phyloP scores from a whole-genome alignment of 1,284 basidiomycete genomes.

The Somion occarium region DNA sequence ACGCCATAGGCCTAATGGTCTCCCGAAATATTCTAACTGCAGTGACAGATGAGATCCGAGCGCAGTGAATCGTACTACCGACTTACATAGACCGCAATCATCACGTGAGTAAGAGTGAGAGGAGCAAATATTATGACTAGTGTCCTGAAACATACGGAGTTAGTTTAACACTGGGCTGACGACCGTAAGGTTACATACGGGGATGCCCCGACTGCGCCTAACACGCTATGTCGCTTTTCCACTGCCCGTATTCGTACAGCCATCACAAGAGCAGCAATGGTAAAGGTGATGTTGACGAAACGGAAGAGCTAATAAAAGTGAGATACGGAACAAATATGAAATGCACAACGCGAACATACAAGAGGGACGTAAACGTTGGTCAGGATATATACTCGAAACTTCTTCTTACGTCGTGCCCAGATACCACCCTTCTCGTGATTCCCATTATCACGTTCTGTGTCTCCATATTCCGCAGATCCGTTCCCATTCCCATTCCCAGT shows the following conservation, averaged over 20 bases:
- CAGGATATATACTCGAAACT: conserved; percentile 60
- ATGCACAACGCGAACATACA: conserved; percentile 37
- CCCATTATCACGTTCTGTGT: conserved; percentile 26
- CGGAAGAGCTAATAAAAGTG: conserved; percentile 64
- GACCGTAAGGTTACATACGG: conserved; percentile 51
- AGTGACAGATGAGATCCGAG: conserved; percentile 7
- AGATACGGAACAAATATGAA: conserved; percentile 17
- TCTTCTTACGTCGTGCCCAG: conserved; percentile 47
- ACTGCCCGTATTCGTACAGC: conserved; percentile 69
- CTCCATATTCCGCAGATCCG: conserved; percentile 20
- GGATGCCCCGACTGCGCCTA: conserved; percentile 77
- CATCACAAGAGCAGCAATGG: conserved; percentile 73
- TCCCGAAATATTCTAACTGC: conserved; percentile 87
- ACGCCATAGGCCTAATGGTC: conserved; percentile 85
- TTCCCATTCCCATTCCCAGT: conserved; percentile 11
- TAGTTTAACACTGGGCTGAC: not conserved
- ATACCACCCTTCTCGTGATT: conserved; percentile 31
- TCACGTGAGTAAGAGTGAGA: conserved; percentile 80
- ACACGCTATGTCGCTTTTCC: conserved; percentile 47
- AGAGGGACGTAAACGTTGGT: conserved; percentile 72
- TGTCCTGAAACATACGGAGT: conserved; percentile 43
- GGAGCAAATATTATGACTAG: conserved; percentile 87
- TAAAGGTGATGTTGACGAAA: conserved; percentile 80
- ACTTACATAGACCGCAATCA: conserved; percentile 74
- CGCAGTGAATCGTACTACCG: not conserved